Evolutionary conservation across 2,329 filamentous ascomycete genomes (phyloP).

Genomic region (Ophiognomonia clavigignenti-juglandacearum): DNA sequence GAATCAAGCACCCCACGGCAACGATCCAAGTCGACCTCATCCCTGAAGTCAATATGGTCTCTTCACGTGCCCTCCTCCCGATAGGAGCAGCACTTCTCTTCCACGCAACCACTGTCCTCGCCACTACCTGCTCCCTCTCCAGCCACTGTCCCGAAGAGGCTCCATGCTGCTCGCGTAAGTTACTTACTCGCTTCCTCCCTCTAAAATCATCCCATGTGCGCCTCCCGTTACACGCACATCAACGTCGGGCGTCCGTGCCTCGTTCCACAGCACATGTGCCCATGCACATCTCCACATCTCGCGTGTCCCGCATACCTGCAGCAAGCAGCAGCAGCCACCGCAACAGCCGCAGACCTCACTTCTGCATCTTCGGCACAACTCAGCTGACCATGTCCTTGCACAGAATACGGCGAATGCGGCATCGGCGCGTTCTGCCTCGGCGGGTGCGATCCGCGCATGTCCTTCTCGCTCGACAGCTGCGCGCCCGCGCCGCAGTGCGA

Average conservation of each 20-base stretch:
- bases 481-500: conserved; percentile 79
- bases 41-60: conserved; percentile 28
- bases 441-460: conserved; percentile 86
- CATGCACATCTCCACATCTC: neutral
- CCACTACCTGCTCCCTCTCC: conserved; percentile 39
- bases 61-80: conserved; percentile 19
- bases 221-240: neutral
- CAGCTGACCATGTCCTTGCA: no score
- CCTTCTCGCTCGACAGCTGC: conserved; percentile 78
- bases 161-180: conserved; percentile 80
- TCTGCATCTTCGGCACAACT: no score
- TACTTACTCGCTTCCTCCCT: neutral
- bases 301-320: conserved; percentile 1
- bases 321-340: no score
- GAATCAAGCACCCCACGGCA: no score
- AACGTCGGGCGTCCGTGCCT: neutral
- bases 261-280: neutral
- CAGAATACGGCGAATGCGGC: conserved; percentile 91
- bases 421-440: conserved; percentile 93
- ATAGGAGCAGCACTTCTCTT: conserved; percentile 34
- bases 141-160: conserved; percentile 64
- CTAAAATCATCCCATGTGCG: neutral
- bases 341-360: no score
- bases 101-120: conserved; percentile 32
- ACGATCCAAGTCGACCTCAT: neutral